These are phyloP conservation scores for Chlamydomonas schloesseri DNA, from an alignment of 139 green algal genomes.

Conservation along the genomic window DNA sequence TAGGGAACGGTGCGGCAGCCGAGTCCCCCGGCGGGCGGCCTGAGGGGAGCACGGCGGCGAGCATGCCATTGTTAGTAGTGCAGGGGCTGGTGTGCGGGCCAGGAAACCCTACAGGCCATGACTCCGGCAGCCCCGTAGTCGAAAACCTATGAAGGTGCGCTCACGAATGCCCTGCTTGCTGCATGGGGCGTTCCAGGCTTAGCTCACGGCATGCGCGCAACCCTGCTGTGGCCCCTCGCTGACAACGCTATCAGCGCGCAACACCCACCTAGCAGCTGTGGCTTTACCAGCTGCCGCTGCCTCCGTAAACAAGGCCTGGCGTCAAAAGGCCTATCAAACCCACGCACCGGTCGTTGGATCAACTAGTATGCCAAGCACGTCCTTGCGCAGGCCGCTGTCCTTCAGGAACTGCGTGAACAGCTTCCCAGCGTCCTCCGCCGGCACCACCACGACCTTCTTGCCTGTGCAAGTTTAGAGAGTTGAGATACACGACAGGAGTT, in stretches of 20 bases:
- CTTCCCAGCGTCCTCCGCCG: background rate
- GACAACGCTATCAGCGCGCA: no score
- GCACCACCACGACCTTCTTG: constrained; percentile 6
- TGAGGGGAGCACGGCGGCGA: background rate
- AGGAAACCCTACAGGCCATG: background rate
- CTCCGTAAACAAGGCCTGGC: no score
- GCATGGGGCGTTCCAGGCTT: no score
- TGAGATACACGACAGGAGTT: background rate
- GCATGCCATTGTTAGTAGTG: background rate
- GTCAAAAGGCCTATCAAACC: background rate
- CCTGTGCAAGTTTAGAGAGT: background rate
- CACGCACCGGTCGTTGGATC: constrained; percentile 18
- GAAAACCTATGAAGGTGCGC: background rate
- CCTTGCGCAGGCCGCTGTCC: background rate
- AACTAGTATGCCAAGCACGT: constrained; percentile 8
- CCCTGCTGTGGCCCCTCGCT: no score
- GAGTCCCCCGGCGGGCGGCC: background rate
- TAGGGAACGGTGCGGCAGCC: background rate
- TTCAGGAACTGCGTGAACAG: background rate
- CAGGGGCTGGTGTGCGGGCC: background rate
- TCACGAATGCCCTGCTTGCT: background rate
- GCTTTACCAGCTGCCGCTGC: no score
- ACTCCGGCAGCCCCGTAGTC: background rate
- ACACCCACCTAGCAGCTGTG: no score
- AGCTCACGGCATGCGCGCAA: no score